phyloP scores from a whole-genome alignment of 345 rosid species.

The Salix purpurea region DNA sequence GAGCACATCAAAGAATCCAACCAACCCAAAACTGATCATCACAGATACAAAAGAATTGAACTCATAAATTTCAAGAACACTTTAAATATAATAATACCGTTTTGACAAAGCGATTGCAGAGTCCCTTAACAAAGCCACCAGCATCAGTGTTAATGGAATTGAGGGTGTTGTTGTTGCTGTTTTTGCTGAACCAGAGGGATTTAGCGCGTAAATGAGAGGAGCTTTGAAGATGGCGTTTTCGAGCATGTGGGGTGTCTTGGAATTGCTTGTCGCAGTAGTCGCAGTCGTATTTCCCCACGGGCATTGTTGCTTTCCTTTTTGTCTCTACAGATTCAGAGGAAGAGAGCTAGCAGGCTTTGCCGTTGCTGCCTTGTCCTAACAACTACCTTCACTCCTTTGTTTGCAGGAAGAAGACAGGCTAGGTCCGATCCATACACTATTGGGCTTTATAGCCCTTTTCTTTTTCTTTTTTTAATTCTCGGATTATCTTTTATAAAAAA shows the following conservation, averaged over 20 bases:
- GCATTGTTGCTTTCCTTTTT: slow-evolving; percentile 32
- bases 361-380: neutral
- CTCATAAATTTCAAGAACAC: neutral
- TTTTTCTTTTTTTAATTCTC: no score
- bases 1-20: neutral
- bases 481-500: neutral
- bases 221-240: slow-evolving; percentile 84
- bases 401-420: no score
- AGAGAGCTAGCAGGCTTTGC: neutral
- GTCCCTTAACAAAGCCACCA: slow-evolving; percentile 30
- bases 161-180: slow-evolving; percentile 21
- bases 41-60: neutral
- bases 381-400: no score
- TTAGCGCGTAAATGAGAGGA: slow-evolving; percentile 79
- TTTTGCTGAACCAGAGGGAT: slow-evolving; percentile 62
- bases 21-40: no score
- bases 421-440: no score
- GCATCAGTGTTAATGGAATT: slow-evolving; percentile 26
- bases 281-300: slow-evolving; percentile 70
- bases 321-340: neutral
- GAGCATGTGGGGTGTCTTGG: slow-evolving; percentile 68
- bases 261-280: slow-evolving; percentile 94
- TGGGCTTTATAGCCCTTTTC: no score
- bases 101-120: slow-evolving; percentile 67
- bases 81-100: slow-evolving; percentile 29